These are phyloP conservation scores for Tieghemiomyces parasiticus DNA, from an alignment of 192 early-diverging fungal species.

Conservation along the genomic window DNA sequence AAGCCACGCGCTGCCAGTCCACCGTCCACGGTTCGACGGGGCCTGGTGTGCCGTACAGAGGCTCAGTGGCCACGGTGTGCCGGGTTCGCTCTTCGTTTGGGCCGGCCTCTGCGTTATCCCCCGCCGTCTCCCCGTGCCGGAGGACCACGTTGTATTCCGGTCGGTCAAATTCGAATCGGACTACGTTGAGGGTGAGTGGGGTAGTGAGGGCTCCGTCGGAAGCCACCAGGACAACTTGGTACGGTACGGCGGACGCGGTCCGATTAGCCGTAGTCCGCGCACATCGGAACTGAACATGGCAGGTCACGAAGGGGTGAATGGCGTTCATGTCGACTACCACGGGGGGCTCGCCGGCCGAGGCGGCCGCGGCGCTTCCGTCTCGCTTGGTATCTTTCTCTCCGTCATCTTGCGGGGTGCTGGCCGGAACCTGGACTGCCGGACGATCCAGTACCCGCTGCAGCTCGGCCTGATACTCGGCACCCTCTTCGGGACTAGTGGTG, in stretches of 20 bases:
- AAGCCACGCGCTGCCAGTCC: not conserved
- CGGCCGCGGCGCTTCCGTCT: not conserved
- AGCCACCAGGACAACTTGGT: not conserved
- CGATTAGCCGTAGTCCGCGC: not conserved
- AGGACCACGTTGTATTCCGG: too few species aligned
- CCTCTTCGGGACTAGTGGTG: not conserved
- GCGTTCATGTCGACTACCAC: slow-evolving; percentile 6
- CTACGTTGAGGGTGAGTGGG: not conserved
- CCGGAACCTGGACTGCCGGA: not conserved
- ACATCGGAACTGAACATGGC: not conserved
- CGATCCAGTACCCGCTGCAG: not conserved
- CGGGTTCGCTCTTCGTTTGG: too few species aligned
- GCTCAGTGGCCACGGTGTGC: not conserved
- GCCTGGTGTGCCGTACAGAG: not conserved
- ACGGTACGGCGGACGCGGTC: not conserved
- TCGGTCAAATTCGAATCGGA: not conserved
- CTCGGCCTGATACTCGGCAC: not conserved
- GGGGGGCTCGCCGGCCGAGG: not conserved
- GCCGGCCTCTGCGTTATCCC: too few species aligned
- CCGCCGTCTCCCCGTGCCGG: too few species aligned
- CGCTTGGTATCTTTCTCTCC: too few species aligned
- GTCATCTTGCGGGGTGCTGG: not conserved
- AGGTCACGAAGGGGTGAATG: not conserved
- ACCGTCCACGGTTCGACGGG: not conserved
- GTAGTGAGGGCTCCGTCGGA: not conserved